Base-by-base conservation (phyloP, 441 rosid genomes). In the Cnidoscolus chayamansa region DNA sequence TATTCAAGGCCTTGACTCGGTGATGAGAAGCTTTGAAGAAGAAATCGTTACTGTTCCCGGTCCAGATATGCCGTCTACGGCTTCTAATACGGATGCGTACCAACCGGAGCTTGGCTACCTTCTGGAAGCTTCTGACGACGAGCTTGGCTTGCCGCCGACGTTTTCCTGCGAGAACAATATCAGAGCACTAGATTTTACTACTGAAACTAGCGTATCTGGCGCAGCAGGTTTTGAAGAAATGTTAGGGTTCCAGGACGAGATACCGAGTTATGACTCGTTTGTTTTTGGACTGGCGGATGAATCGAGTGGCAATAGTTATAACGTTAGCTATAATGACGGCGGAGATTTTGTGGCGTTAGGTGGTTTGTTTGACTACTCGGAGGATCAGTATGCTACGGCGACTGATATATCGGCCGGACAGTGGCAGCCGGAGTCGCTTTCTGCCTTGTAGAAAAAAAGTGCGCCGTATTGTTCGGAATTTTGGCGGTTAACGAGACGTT, bases 121-220 rank as follows among this genome's bases (percentile, higher is more conserved):
- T 30, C 78, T 85, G 3, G 96, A 84, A 62, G 97, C 98, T 8
- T 89, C 98, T 3, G 98, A 93, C 20, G 90, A 89, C 40, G 98
- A 93, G 84, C 96, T 93, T 0, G 98, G 98, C 3, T 76, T 93
- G 47, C 97, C 97, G 55, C 94, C 98, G 67, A 32, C 74, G 30
- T 66, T 83, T 50, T 7, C 80, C 11, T 61, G 59, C 63, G 71
- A 56, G 30, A 71, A 68, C 4, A 66, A 71, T 25, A 32, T 4
- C 4, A 56, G 51, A 11, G 65, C 65, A 2, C 56, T 68, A 10
- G 71, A 53, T 53, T 25, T 49, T 68, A 32, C 32, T 25, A 59
- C 59, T 31, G 78, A 67, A n/a, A 32, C 58, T 1, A 45, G 40
- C 20, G 74, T 62, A 16, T 55, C 70, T n/a, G 81, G 64, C 10